phyloP scores from a whole-genome alignment of 116 monocot species.

The Phalaenopsis hybrid region DNA sequence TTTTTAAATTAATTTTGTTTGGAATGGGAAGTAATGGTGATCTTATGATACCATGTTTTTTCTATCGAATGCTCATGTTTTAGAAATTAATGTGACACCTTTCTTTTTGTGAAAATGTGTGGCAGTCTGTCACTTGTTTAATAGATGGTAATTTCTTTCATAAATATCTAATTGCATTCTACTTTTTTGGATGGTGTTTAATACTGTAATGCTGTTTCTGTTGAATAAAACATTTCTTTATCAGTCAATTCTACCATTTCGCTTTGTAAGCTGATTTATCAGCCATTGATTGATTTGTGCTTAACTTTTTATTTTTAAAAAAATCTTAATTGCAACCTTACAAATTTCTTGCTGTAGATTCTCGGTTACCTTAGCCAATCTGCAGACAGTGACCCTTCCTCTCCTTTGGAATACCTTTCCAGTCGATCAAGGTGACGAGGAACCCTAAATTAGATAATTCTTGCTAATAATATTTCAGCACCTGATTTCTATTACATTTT shows the following conservation, averaged over 20 bases:
- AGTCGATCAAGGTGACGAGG: slow-evolving; percentile 63
- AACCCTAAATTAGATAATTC: background rate
- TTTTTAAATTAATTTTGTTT: background rate
- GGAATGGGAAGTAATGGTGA: no score
- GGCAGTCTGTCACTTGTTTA: background rate
- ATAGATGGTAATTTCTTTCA: background rate
- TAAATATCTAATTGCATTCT: background rate
- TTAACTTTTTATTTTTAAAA: background rate
- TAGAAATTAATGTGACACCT: no score
- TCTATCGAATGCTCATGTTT: no score
- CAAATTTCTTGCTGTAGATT: slow-evolving; percentile 42
- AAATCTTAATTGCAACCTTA: background rate
- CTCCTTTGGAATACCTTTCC: slow-evolving; percentile 53
- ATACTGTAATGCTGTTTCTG: background rate
- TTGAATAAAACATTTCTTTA: background rate
- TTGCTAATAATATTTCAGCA: background rate
- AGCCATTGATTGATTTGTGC: background rate
- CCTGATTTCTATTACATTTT: background rate
- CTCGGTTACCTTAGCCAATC: slow-evolving; percentile 76
- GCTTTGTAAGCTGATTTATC: background rate
- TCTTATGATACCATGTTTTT: background rate
- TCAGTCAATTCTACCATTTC: background rate
- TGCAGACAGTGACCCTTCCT: slow-evolving; percentile 59
- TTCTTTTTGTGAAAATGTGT: background rate
- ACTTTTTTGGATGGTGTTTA: background rate